Base-by-base conservation (phyloP, 768 basidiomycete genomes). In the Rhodotorula paludigena region DNA sequence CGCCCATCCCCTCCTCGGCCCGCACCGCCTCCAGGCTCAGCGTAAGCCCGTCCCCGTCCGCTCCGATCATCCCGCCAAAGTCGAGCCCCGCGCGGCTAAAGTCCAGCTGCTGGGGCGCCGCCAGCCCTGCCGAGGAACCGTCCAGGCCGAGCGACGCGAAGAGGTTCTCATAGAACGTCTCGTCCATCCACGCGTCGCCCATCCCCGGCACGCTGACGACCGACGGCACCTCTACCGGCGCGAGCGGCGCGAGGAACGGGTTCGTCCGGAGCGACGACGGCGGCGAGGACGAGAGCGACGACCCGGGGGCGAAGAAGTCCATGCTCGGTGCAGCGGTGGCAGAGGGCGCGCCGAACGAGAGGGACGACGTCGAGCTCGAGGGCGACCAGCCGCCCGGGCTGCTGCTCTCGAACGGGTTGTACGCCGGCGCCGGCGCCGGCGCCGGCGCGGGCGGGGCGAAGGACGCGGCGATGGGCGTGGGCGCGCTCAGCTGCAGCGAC, bases 131-230 rank as follows among this genome's bases (percentile, higher is more conserved):
- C 28, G 32, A n/a, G 15, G n/a, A n/a, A n/a, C n/a, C n/a, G 25
- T 30, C 57, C 23, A 68, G 62, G 32, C 62, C 67, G 35, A 68
- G 47, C 36, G 42, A 60, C 15, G 62, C 67, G 23, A 68, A 60
- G 30, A 68, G 35, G 58, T 60, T 60, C 32, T 49, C n/a, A n/a
- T 60, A 51, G 41, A 68, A 68, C 57, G 30, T 9, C 15, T 49
- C 44, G 52, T 68, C 67, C 52, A 68, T 47, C 47, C 58, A 68
- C 4, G 62, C 36, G 45, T 68, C 62, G 20, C 44, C 38, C 57
- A 32, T 12, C 15, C 35, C 45, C 14, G 44, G 32, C 30, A 14
- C 35, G 21, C 2, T 20, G 20, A 36, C 25, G 23, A 9, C 12
- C 12, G 35, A n/a, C 25, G 38, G 36, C 2, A 8, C n/a, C 36